Conservation (phyloP, 306 rosid species). For the Prunus fruticosa region DNA sequence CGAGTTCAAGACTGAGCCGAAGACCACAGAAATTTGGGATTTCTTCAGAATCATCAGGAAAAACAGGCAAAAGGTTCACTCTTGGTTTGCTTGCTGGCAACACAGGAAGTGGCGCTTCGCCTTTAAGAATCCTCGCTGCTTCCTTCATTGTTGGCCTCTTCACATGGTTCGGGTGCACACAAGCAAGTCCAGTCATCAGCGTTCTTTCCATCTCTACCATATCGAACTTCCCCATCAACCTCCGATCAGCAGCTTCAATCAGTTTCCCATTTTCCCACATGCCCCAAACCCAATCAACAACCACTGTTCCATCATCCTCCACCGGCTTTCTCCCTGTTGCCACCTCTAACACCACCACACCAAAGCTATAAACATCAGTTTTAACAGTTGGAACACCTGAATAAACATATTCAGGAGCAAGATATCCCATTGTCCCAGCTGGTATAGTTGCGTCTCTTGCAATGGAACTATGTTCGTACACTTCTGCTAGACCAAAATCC, state of each 20-base stretch:
- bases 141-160: slow-evolving; percentile 69
- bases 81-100: slow-evolving; percentile 65
- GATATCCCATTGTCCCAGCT: slow-evolving; percentile 88
- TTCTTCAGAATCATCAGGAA: slow-evolving; percentile 35
- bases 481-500: slow-evolving; percentile 86
- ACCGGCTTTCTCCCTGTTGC: slow-evolving; percentile 66
- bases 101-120: slow-evolving; percentile 63
- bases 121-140: slow-evolving; percentile 57
- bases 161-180: slow-evolving; percentile 72
- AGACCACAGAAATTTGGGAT: slow-evolving; percentile 20
- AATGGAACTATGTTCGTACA: slow-evolving; percentile 53
- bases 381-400: slow-evolving; percentile 73
- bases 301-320: slow-evolving; percentile 55
- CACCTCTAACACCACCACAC: slow-evolving; percentile 76
- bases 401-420: slow-evolving; percentile 82
- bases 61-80: slow-evolving; percentile 46
- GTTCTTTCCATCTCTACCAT: slow-evolving; percentile 56
- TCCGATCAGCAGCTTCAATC: slow-evolving; percentile 60
- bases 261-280: slow-evolving; percentile 60
- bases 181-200: slow-evolving; percentile 67
- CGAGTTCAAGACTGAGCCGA: slow-evolving; percentile 34
- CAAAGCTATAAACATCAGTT: slow-evolving; percentile 79
- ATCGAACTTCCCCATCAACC: slow-evolving; percentile 50
- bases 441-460: slow-evolving; percentile 69
- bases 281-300: slow-evolving; percentile 61